These are phyloP conservation scores for Venturia effusa DNA, from an alignment of 2,329 filamentous ascomycete species.

Conservation along the genomic window DNA sequence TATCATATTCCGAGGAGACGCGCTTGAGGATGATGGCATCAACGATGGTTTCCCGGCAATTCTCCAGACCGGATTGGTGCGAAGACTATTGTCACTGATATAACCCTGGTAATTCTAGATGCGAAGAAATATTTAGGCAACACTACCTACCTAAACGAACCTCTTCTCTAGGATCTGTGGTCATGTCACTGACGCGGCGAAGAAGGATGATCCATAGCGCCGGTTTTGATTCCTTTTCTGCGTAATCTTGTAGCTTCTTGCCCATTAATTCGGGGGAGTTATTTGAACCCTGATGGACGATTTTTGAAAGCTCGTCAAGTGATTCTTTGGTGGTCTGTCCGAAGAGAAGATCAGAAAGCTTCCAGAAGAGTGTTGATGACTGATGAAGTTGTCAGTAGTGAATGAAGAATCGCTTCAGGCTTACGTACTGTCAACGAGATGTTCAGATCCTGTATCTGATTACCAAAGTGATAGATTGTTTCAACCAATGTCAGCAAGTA, in stretches of 20 bases:
- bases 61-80: neutral
- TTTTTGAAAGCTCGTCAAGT: slow-evolving; percentile 6
- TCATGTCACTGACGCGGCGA: slow-evolving; percentile 58
- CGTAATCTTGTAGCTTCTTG: slow-evolving; percentile 44
- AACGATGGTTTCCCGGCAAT: neutral
- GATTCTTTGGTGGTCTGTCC: slow-evolving; percentile 25
- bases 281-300: slow-evolving; percentile 13
- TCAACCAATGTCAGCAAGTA: slow-evolving; percentile 72
- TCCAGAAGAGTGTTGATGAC: slow-evolving; percentile 94
- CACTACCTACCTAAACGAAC: slow-evolving; percentile 61
- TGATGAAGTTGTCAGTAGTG: slow-evolving; percentile 21
- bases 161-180: slow-evolving; percentile 61
- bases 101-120: neutral
- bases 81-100: neutral
- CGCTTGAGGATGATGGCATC: neutral
- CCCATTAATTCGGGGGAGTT: slow-evolving; percentile 21
- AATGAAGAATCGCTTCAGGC: neutral
- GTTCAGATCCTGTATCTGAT: slow-evolving; percentile 84
- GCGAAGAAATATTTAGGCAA: neutral
- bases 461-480: slow-evolving; percentile 79
- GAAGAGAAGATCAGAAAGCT: slow-evolving; percentile 76
- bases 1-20: slow-evolving; percentile 55
- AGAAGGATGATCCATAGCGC: slow-evolving; percentile 72
- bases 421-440: slow-evolving; percentile 72
- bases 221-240: slow-evolving; percentile 52